Percentiles rank a stretch among this genome's conserved stretches.
Evolutionary conservation across 208 protist genomes (phyloP).

Genomic region (Leishmania martiniquensis): DNA sequence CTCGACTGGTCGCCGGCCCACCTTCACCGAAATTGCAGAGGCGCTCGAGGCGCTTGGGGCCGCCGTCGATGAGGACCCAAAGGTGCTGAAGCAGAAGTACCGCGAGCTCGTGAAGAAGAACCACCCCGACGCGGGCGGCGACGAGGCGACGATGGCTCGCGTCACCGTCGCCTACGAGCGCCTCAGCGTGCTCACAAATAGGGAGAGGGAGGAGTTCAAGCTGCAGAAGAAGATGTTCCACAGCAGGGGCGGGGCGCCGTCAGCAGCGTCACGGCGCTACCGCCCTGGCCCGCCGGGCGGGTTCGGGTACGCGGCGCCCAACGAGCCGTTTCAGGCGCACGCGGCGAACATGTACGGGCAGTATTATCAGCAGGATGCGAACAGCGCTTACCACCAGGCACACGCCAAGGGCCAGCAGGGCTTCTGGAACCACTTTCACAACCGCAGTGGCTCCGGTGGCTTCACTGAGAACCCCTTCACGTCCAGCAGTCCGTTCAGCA

Average conservation of each 20-base stretch:
- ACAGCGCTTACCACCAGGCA: conserved; percentile 37
- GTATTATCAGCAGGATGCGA: conserved; percentile 50
- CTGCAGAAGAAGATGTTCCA: conserved; percentile 41
- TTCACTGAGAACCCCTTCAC: conserved; percentile 69
- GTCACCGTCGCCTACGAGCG: conserved; percentile 85
- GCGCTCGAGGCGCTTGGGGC: conserved; percentile 58
- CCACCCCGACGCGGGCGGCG: conserved; percentile 84
- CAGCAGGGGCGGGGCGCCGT: conserved; percentile 17
- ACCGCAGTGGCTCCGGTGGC: conserved; percentile 3
- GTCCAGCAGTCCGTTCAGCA: conserved; percentile 57
- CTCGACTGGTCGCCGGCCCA: conserved; percentile 39
- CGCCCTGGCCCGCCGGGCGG: conserved; percentile 23
- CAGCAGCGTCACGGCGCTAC: conserved; percentile 11
- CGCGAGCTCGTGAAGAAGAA: conserved; percentile 69
- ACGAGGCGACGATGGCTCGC: conserved; percentile 64
- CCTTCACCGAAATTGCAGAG: conserved; percentile 54
- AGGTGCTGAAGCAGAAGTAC: conserved; percentile 66
- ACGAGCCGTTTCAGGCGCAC: conserved; percentile 16
- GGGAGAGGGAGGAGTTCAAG: conserved; percentile 73
- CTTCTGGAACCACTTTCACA: conserved; percentile 59
- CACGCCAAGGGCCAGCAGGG: conserved; percentile 32
- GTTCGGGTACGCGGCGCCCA: conserved; percentile 21
- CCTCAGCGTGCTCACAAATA: conserved; percentile 46
- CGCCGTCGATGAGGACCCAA: conserved; percentile 37
- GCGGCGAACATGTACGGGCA: conserved; percentile 26